Percentiles rank a stretch among this genome's conserved stretches.
These are phyloP conservation scores for Cystofilobasidium macerans DNA, from an alignment of 768 basidiomycete genomes.

Conservation along the genomic window DNA sequence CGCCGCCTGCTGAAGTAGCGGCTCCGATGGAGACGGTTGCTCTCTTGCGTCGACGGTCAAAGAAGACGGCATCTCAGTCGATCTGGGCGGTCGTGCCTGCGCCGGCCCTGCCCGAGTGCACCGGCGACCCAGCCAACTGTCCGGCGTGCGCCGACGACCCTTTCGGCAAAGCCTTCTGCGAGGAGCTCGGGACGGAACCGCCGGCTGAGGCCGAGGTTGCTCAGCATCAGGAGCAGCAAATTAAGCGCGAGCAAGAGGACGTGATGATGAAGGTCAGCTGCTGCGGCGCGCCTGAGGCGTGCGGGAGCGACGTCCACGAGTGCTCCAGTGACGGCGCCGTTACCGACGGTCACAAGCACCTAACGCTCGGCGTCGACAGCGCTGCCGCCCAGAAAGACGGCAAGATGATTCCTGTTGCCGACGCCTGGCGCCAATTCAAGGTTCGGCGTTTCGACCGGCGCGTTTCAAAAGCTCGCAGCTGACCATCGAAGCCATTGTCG, in stretches of 20 bases:
- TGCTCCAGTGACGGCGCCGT: constrained; percentile 6
- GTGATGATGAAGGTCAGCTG: constrained; percentile 13
- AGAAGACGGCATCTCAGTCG: constrained; percentile 28
- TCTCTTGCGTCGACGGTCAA: neutral
- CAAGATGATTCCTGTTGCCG: constrained; percentile 73
- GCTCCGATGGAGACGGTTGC: constrained; percentile 8
- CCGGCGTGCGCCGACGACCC: constrained; percentile 71
- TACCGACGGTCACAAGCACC: neutral
- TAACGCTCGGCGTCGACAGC: constrained; percentile 29
- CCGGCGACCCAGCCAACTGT: constrained; percentile 79
- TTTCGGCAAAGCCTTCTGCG: constrained; percentile 80
- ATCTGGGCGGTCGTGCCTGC: constrained; percentile 38
- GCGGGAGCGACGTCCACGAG: constrained; percentile 10
- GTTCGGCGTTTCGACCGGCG: neutral
- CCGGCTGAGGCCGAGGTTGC: constrained; percentile 13
- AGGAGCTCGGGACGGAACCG: constrained; percentile 47
- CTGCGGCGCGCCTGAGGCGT: constrained; percentile 23
- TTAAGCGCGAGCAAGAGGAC: constrained; percentile 19
- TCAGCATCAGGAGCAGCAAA: constrained; percentile 2
- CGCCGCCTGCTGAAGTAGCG: constrained; percentile 1
- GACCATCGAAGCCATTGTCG: neutral
- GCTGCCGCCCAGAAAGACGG: constrained; percentile 48
- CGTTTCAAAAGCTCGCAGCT: no score
- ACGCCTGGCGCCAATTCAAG: constrained; percentile 24
- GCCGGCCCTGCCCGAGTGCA: constrained; percentile 43